phyloP scores from a whole-genome alignment of 2,329 filamentous ascomycete genomes.

The Fusarium sp. region DNA sequence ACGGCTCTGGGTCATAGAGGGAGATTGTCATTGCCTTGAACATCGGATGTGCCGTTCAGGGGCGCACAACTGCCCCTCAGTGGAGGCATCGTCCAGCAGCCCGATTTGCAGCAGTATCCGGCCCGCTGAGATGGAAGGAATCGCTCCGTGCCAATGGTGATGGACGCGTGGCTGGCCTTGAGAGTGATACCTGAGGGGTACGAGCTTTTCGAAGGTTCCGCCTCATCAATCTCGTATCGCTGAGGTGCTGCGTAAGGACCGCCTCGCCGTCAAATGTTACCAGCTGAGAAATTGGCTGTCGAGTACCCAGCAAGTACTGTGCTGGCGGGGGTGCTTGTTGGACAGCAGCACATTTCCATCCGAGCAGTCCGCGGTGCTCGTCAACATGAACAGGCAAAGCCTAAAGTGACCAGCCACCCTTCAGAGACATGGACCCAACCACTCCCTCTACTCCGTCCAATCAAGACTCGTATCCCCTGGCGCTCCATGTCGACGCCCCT shows the following conservation, averaged over 20 bases:
- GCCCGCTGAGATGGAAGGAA: slow-evolving; percentile 19
- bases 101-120: slow-evolving; percentile 28
- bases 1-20: slow-evolving; percentile 10
- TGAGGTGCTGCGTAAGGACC: not conserved
- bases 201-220: slow-evolving; percentile 14
- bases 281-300: slow-evolving; percentile 20
- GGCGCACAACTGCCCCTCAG: slow-evolving; percentile 31
- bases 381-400: slow-evolving; percentile 12
- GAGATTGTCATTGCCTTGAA: slow-evolving; percentile 37
- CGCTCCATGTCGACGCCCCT: slow-evolving; percentile 27
- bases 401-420: slow-evolving; percentile 36
- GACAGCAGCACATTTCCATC: slow-evolving; percentile 17
- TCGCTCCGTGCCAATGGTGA: slow-evolving; percentile 37
- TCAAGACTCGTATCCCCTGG: slow-evolving; percentile 24
- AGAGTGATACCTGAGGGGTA: slow-evolving; percentile 20
- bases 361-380: slow-evolving; percentile 27
- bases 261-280: not conserved
- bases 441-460: slow-evolving; percentile 15
- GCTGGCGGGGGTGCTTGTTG: not conserved
- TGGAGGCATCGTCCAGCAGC: slow-evolving; percentile 25
- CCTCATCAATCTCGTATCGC: slow-evolving; percentile 1
- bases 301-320: slow-evolving; percentile 26
- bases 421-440: slow-evolving; percentile 25
- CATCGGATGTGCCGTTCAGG: slow-evolving; percentile 47
- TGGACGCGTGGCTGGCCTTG: slow-evolving; percentile 37